phyloP scores from a whole-genome alignment of 495 filamentous ascomycete genomes.

The Daldinia concentrica region DNA sequence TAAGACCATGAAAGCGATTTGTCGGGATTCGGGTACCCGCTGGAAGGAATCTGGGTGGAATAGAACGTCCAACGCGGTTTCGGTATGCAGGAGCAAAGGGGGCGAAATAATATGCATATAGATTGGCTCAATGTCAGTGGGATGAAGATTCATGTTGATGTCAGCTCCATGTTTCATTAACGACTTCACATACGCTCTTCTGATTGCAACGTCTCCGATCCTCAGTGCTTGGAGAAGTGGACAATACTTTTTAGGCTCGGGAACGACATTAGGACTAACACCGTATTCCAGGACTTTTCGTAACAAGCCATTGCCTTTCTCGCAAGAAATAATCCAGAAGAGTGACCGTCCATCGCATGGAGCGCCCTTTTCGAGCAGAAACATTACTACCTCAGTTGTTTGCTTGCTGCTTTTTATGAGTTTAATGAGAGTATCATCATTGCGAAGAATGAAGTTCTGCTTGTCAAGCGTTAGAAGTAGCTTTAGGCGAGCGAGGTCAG shows the following conservation, averaged over 20 bases:
- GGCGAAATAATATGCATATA: not conserved
- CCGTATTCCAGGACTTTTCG: not conserved
- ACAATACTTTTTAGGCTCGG: not conserved
- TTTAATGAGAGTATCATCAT: not conserved
- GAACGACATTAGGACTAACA: constrained; percentile 9
- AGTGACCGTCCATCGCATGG: not conserved
- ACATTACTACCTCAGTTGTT: not conserved
- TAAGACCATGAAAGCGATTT: not conserved
- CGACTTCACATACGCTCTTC: constrained; percentile 8
- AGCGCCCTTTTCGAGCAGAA: constrained; percentile 6
- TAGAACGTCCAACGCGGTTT: constrained; percentile 11
- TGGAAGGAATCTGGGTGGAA: constrained; percentile 1
- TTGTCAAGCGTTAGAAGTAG: constrained; percentile 6
- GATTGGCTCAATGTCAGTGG: not conserved
- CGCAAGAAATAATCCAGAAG: constrained; percentile 14
- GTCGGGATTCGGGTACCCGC: not conserved
- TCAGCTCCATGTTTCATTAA: constrained; percentile 15
- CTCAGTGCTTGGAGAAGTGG: constrained; percentile 14
- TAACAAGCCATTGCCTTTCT: constrained; percentile 9
- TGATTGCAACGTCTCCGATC: not conserved
- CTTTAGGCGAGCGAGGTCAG: not conserved
- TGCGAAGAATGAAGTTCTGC: not conserved
- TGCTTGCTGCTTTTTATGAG: constrained; percentile 1
- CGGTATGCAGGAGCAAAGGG: not conserved
- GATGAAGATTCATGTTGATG: not conserved